Base-by-base conservation (phyloP, 495 filamentous ascomycete species). In the Aspergillus cristatus region DNA sequence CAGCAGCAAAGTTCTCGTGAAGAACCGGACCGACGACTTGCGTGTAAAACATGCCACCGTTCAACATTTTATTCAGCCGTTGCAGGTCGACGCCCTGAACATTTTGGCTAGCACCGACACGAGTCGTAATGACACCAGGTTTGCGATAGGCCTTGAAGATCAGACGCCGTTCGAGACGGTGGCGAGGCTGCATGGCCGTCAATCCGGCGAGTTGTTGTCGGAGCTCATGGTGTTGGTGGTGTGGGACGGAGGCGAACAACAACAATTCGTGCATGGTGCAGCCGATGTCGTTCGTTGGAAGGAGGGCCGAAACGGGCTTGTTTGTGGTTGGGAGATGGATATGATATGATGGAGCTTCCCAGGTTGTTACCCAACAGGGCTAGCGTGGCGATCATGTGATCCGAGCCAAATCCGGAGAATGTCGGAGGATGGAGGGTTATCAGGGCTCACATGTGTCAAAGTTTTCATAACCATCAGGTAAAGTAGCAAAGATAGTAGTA, bases 121-220 rank as follows among this genome's bases (percentile, higher is more conserved):
- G 67, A 14, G 48, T 39, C 36, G 51, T 57, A 51, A 48, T 45
- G 32, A 58, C 38, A 14, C 57, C 55, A 14, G 65, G 57, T 42
- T 63, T 70, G 41, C 72, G 64, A 35, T 60, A 66, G 25, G 81
- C 80, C 50, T 77, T 78, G 68, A 79, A 85, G 41, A 84, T 55
- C 45, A 82, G 58, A 47, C 77, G 75, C 36, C 79, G 74, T 50
- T 81, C 73, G 31, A 75, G 41, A 38, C 73, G 58, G 40, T 63
- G 66, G 43, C 68, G 62, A 16, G 81, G 81, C 41, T 78, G 74
- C 75, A 81, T 79, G 43, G 75, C 76, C 18, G 78, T 74, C 38
- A 84, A 54, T 32, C 79, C 81, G 15, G 79, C 71, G 37, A 86
- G 68, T 49, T 84, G 75, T 37, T 79, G 72, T 34, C 83, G 64